These are phyloP conservation scores for Mrakia hoshinonis DNA, from an alignment of 768 basidiomycete species.

Conservation along the genomic window DNA sequence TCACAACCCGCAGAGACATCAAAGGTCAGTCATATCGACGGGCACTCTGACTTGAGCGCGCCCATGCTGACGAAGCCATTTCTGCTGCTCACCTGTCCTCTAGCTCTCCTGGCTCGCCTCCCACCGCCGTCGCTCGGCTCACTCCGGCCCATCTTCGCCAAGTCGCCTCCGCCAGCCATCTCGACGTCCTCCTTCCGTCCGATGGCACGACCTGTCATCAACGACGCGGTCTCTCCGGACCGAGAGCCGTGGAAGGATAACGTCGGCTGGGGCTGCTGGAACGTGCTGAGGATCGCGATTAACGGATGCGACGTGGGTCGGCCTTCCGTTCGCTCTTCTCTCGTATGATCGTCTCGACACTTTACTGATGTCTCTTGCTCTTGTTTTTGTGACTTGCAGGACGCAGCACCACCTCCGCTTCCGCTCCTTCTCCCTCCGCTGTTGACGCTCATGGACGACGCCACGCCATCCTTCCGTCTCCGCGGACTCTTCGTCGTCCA, in stretches of 20 bases:
- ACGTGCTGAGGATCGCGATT: constrained; percentile 10
- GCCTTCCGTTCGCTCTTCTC: not conserved
- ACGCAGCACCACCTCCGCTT: not conserved
- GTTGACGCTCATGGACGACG: constrained; percentile 18
- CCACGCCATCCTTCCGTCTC: not conserved
- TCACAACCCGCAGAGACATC: not conserved
- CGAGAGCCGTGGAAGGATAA: constrained; percentile 12
- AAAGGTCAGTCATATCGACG: not conserved
- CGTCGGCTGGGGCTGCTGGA: constrained; percentile 29
- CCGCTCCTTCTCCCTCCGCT: constrained; percentile 24
- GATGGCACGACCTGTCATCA: constrained; percentile 4
- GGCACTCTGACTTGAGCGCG: too few relatives aligned
- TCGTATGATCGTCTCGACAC: not conserved
- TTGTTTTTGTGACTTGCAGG: not conserved
- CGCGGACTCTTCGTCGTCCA: not conserved
- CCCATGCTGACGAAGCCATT: too few relatives aligned
- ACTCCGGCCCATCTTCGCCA: constrained; percentile 20
- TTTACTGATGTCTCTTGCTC: not conserved
- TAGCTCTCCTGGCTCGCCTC: not conserved
- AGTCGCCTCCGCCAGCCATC: constrained; percentile 7
- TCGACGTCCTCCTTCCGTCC: constrained; percentile 25
- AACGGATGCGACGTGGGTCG: constrained; percentile 15
- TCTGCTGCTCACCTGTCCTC: not conserved
- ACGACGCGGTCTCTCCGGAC: not conserved
- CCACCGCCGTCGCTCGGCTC: constrained; percentile 16